Base-by-base conservation (phyloP, 495 filamentous ascomycete species). In the Lasiosphaeria ovina region DNA sequence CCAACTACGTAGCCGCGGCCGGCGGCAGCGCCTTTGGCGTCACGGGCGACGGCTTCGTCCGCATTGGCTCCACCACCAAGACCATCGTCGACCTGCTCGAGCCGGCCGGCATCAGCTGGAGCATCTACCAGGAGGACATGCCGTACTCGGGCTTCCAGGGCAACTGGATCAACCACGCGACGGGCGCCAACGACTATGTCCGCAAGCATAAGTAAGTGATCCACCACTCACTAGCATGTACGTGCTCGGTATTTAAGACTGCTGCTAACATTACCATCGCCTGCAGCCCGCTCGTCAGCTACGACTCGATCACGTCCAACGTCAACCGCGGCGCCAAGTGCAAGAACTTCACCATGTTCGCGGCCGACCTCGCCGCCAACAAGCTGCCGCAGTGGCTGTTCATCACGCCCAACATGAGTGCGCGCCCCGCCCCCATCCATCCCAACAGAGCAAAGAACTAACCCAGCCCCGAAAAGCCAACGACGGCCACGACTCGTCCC, bases 31-130 rank as follows among this genome's bases (percentile, higher is more conserved):
- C 79, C 60, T 85, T 88, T 61, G 87, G 87, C 52, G 82, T 91
- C 74, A 78, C 88, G 61, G 62, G 83, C 66, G 87, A 91, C 58
- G 74, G 81, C 64, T 86, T 85, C 70, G 74, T 72, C 32, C 74
- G 74, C 36, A 67, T 89, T 40, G 79, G 79, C n/a, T 62, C 74
- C 54, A 89, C 87, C 69, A 75, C 87, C 35, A 86, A 85, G n/a
- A 88, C 85, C 17, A 71, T 92, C 49, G 83, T 83, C 4, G 88
- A 92, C 72, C 73, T 89, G 0, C 80, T 91, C n/a, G 87, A 91
- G 52, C 82, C 80, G 60, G 85, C 81, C 62, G 78, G 81, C 10
- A 84, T 92, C 62, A 72, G 81, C 11, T 92, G 88, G 88, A 82
- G 78, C 53, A 74, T 85, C 61, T 91, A 91, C 70, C 81, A 89